Evolutionary conservation across 352 stramenopile species (phyloP).

Genomic region (Pythium aphanidermatum): DNA sequence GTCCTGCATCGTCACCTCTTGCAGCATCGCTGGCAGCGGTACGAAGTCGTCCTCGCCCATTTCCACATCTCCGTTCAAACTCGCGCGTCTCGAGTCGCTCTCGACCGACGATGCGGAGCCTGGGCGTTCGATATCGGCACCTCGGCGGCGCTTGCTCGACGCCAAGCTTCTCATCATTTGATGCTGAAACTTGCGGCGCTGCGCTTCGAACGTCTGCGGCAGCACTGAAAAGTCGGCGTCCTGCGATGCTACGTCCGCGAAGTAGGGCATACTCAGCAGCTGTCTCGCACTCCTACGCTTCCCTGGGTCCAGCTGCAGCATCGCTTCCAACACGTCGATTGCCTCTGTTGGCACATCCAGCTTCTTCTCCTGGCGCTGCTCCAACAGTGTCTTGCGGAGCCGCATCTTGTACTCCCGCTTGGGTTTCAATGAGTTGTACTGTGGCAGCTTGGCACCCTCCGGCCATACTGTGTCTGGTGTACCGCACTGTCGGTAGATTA

Average conservation of each 20-base stretch:
- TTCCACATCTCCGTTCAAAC: neutral
- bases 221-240: constrained; percentile 33
- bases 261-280: constrained; percentile 55
- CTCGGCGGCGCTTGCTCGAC: constrained; percentile 18
- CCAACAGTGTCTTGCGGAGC: constrained; percentile 71
- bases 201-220: constrained; percentile 38
- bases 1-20: constrained; percentile 2
- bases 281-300: constrained; percentile 43
- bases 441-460: constrained; percentile 40
- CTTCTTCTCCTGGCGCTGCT: constrained; percentile 40
- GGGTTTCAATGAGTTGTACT: constrained; percentile 46
- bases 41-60: constrained; percentile 2
- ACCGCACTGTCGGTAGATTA: constrained; percentile 75
- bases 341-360: constrained; percentile 43
- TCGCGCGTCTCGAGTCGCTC: neutral
- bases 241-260: constrained; percentile 26
- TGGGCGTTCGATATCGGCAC: constrained; percentile 4
- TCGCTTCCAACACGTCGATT: constrained; percentile 56
- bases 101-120: constrained; percentile 9
- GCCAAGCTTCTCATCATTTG: constrained; percentile 24
- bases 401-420: constrained; percentile 77
- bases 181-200: constrained; percentile 57
- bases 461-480: constrained; percentile 55
- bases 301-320: constrained; percentile 71
- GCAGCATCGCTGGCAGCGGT: constrained; percentile 10